phyloP scores from a whole-genome alignment of 345 rosid genomes.

The Nasturtium officinale region DNA sequence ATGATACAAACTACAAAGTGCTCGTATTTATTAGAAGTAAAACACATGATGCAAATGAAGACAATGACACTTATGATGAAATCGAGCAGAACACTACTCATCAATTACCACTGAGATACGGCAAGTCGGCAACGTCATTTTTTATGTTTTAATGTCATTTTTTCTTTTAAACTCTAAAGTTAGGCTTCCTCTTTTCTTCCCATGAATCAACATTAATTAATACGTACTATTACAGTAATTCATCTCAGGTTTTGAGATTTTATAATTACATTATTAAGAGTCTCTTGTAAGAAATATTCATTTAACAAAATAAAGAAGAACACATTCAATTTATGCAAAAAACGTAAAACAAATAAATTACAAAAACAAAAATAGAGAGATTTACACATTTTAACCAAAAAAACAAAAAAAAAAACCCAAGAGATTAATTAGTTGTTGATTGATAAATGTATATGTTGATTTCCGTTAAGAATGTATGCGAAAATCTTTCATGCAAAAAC shows the following conservation, averaged over 20 bases:
- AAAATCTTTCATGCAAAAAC: too few relatives aligned
- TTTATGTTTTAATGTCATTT: background rate
- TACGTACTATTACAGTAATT: constrained; percentile 19
- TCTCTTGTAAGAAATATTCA: background rate
- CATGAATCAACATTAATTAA: constrained; percentile 31
- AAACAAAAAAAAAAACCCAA: too few relatives aligned
- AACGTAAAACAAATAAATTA: too few relatives aligned
- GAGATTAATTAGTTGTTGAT: background rate
- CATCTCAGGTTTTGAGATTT: background rate
- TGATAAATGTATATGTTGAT: background rate
- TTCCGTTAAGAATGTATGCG: background rate
- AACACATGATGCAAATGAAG: constrained; percentile 38
- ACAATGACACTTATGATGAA: constrained; percentile 38
- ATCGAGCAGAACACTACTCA: constrained; percentile 9
- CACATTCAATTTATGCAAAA: too few relatives aligned
- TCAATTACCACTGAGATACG: constrained; percentile 41
- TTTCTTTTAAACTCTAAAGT: background rate
- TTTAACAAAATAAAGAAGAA: background rate
- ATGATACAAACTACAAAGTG: constrained; percentile 14
- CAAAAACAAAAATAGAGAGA: too few relatives aligned
- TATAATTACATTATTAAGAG: background rate
- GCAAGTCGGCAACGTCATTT: constrained; percentile 37
- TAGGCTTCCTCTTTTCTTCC: background rate
- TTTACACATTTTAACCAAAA: too few relatives aligned
- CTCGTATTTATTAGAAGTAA: background rate